Base-by-base conservation (phyloP, 345 rosid genomes). In the Leavenworthia alabamica region DNA sequence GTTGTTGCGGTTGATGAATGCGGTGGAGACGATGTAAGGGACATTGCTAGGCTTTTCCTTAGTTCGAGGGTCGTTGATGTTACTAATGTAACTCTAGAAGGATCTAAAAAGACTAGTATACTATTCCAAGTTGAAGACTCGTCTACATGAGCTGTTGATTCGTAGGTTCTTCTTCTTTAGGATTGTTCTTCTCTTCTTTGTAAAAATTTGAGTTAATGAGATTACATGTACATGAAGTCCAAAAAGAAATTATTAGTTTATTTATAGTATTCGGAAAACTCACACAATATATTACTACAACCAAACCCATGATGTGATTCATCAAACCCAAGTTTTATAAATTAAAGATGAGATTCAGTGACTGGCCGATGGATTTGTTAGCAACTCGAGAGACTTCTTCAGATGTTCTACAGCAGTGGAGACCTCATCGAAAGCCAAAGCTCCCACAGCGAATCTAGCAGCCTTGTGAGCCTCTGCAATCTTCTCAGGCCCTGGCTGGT, bases 381-480 rank as follows among this genome's bases (percentile, higher is more conserved):
- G 86, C 81, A 86, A 69, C 66, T 92, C 99, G 13, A 92, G 97
- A n/a, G 99, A 81, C 60, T 92, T 86, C 75, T 14, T 81, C 28
- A 92, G 75, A 81, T 63, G 71, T 52, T 89, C 99, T 16, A 92
- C 93, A 7, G 97, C 99, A 59, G 86, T 68, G 5, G 89, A 78
- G 54, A 93, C 83, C 29, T 93, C 99, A 72, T 93, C 99, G 31
- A 93, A 93, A 43, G 97, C 99, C 73, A 93, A 72, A 43, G 99
- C 96, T 53, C 96, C 94, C 56, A 93, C 99, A 0, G 99, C 99
- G 66, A 93, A 89, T 77, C 94, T 81, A 2, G 99, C 99, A 66
- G 99, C 96, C 73, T 93, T 93, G 69, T 81, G 99, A 44, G 99
- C 99, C 74, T 87, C 97, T 0, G 85, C 81, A 4, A 93, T 77